Conservation (phyloP, 768 basidiomycete genomes). For the Podaxis mareebaensis region DNA sequence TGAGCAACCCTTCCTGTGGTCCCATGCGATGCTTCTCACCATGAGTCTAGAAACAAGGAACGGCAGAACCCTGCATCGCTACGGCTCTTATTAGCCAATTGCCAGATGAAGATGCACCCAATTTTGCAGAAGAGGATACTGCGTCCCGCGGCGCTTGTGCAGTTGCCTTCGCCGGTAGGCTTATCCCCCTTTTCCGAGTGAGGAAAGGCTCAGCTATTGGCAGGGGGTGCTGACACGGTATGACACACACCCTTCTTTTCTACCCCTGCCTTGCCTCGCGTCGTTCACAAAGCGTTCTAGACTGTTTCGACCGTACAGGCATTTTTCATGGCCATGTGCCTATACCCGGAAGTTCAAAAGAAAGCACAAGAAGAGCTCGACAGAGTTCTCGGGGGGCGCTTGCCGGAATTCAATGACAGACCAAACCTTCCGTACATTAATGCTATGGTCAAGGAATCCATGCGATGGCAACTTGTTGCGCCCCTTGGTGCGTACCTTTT, state of each 20-base stretch:
- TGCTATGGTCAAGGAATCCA: conserved; percentile 26
- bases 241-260: background rate
- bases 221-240: conserved; percentile 18
- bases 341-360: conserved; percentile 20
- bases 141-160: background rate
- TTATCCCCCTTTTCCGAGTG: background rate
- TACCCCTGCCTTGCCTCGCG: background rate
- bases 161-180: background rate
- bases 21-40: background rate
- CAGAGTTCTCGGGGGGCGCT: conserved; percentile 29
- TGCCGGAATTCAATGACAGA: conserved; percentile 26
- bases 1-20: conserved; percentile 18
- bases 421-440: conserved; percentile 24
- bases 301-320: conserved; percentile 17
- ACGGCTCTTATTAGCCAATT: conserved; percentile 3
- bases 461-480: conserved; percentile 23
- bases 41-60: background rate
- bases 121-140: conserved; percentile 1
- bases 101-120: conserved; percentile 1
- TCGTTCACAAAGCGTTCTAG: background rate
- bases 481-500: conserved; percentile 25
- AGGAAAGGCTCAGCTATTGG: background rate
- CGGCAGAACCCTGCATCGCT: conserved; percentile 1
- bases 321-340: conserved; percentile 22
- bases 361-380: conserved; percentile 41